These are phyloP conservation scores for Styphnolobium japonicum DNA, from an alignment of 306 rosid genomes.

Conservation along the genomic window DNA sequence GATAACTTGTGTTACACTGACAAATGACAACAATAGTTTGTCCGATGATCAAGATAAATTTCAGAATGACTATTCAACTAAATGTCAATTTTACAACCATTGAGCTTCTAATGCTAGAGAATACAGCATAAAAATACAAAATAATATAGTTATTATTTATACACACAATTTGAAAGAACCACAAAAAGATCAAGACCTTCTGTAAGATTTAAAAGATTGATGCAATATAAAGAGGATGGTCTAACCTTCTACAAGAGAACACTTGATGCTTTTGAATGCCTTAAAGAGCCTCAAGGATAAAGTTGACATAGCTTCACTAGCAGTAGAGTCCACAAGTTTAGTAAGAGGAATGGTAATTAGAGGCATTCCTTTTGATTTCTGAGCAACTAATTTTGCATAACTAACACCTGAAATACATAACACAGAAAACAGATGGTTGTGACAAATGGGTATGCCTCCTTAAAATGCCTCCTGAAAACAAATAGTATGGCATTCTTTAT, in stretches of 20 bases:
- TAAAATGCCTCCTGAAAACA: slow-evolving; percentile 12
- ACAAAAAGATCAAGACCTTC: slow-evolving; percentile 3
- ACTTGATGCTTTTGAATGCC: slow-evolving; percentile 46
- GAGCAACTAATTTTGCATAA: slow-evolving; percentile 64
- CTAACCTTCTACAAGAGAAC: slow-evolving; percentile 52
- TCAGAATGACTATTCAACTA: neutral
- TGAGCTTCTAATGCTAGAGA: neutral
- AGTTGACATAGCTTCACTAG: slow-evolving; percentile 56
- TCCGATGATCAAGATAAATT: neutral
- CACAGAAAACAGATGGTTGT: neutral
- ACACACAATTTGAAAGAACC: slow-evolving; percentile 5
- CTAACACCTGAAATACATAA: slow-evolving; percentile 43
- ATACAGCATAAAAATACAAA: neutral
- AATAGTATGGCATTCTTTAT: slow-evolving; percentile 12
- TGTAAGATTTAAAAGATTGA: neutral
- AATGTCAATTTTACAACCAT: neutral
- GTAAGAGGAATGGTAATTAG: slow-evolving; percentile 63
- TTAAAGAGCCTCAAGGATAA: slow-evolving; percentile 59
- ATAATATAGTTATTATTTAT: neutral
- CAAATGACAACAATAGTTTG: neutral
- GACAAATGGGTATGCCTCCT: slow-evolving; percentile 8
- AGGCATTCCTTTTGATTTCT: slow-evolving; percentile 92
- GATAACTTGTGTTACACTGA: neutral
- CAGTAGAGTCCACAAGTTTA: slow-evolving; percentile 62
- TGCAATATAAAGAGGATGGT: neutral